Conservation (phyloP, 192 early-diverging fungal genomes). For the Chytriomyces confervae region DNA sequence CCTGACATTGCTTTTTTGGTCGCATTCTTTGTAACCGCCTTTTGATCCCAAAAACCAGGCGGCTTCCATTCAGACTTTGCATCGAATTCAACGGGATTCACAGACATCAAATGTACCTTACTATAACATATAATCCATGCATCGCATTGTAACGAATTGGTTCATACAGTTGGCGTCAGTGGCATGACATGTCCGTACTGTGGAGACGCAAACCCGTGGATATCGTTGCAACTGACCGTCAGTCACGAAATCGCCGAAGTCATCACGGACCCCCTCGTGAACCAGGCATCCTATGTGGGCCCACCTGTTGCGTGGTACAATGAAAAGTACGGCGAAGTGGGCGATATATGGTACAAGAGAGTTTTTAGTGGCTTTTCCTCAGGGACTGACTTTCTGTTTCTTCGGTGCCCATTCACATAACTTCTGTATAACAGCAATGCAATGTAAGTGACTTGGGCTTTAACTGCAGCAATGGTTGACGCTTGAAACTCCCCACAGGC, state of each 20-base stretch:
- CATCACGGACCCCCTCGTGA: conserved; percentile 28
- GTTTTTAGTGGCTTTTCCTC: background rate
- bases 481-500: background rate
- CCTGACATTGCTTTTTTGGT: background rate
- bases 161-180: conserved; percentile 3
- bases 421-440: too few species aligned
- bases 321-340: conserved; percentile 27
- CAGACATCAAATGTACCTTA: conserved; percentile 23
- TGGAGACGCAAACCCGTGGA: conserved; percentile 35
- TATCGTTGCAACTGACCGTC: conserved; percentile 28
- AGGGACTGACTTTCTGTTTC: background rate
- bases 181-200: conserved; percentile 38
- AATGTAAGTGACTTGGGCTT: too few species aligned
- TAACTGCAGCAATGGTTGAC: too few species aligned
- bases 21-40: background rate
- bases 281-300: conserved; percentile 11
- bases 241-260: conserved; percentile 37
- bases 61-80: conserved; percentile 35
- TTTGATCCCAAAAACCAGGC: conserved; percentile 12
- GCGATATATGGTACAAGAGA: conserved; percentile 35
- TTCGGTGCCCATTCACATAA: too few species aligned
- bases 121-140: background rate
- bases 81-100: conserved; percentile 11
- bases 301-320: conserved; percentile 37
- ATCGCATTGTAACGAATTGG: background rate